A percentile compares a stretch with the other conserved stretches of the same genome.
Evolutionary conservation across 2,329 filamentous ascomycete species (phyloP).

Genomic region (Colletotrichum orchidophilum): DNA sequence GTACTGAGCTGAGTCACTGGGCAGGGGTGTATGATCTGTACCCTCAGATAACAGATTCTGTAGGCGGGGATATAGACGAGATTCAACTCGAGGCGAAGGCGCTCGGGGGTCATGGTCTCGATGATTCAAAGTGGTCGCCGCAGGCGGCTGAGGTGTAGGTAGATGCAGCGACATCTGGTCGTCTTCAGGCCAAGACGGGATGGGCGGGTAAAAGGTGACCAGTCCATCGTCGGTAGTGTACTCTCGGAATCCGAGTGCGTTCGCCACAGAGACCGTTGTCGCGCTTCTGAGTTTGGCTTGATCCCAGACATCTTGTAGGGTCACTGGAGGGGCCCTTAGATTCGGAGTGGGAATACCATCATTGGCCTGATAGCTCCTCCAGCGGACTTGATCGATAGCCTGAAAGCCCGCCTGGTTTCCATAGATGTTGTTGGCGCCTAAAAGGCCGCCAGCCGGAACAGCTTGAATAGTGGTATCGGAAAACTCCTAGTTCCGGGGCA

Average conservation of each 20-base stretch:
- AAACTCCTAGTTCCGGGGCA: conserved; percentile 59
- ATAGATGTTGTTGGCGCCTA: background rate
- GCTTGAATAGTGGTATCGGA: background rate
- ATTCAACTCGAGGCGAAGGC: background rate
- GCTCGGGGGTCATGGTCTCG: background rate
- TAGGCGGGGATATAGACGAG: background rate
- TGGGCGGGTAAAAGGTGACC: conserved; percentile 1
- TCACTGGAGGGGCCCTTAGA: conserved; percentile 19
- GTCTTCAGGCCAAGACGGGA: background rate
- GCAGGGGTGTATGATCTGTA: background rate
- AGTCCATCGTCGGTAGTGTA: background rate
- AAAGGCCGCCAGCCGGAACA: background rate
- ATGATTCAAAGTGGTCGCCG: background rate
- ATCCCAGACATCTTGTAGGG: conserved; percentile 19
- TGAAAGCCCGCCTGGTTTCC: background rate
- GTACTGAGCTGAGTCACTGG: background rate
- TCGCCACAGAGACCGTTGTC: background rate
- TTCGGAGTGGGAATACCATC: background rate
- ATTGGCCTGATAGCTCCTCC: background rate
- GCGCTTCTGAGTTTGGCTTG: conserved; percentile 24
- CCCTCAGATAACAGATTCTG: background rate
- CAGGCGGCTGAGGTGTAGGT: background rate
- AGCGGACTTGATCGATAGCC: background rate
- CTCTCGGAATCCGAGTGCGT: background rate
- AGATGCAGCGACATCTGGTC: background rate